These are phyloP conservation scores for Lasiodiplodia hormozganensis DNA, from an alignment of 2,329 filamentous ascomycete genomes.

Conservation along the genomic window DNA sequence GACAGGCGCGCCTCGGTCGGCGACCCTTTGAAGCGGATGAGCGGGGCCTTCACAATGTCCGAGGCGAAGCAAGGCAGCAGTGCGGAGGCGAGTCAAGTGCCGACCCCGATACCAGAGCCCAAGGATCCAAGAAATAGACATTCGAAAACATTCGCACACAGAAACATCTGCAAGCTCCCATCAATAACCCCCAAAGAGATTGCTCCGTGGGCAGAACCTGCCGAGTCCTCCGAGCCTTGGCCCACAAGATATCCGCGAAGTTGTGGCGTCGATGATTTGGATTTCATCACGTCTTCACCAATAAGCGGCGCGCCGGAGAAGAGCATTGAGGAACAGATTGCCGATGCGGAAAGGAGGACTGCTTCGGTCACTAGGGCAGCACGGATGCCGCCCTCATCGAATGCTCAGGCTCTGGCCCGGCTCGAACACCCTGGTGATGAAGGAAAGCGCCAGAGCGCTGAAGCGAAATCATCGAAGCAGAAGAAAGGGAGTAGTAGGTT, in stretches of 20 bases:
- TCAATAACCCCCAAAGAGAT: neutral
- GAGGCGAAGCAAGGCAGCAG: neutral
- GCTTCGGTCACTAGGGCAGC: neutral
- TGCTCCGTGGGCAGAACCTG: conserved; percentile 23
- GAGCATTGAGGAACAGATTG: neutral
- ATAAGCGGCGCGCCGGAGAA: neutral
- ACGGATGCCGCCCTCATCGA: conserved; percentile 8
- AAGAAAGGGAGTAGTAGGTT: conserved; percentile 8
- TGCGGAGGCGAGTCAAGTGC: neutral
- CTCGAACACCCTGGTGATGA: neutral
- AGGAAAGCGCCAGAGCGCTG: neutral
- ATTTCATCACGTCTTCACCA: conserved; percentile 7
- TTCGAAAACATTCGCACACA: neutral
- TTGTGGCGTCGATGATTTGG: conserved; percentile 2
- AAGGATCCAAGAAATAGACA: neutral
- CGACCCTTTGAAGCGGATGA: neutral
- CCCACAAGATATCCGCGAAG: neutral
- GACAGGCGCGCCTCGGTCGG: neutral
- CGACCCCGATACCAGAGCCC: neutral
- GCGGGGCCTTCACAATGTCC: neutral
- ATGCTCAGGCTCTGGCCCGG: conserved; percentile 12
- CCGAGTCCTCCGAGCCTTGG: neutral
- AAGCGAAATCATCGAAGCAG: neutral
- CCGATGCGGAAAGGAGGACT: conserved; percentile 3
- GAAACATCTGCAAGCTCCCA: neutral